phyloP scores from a whole-genome alignment of 2,329 filamentous ascomycete species.

The Sarocladium brachiariae region DNA sequence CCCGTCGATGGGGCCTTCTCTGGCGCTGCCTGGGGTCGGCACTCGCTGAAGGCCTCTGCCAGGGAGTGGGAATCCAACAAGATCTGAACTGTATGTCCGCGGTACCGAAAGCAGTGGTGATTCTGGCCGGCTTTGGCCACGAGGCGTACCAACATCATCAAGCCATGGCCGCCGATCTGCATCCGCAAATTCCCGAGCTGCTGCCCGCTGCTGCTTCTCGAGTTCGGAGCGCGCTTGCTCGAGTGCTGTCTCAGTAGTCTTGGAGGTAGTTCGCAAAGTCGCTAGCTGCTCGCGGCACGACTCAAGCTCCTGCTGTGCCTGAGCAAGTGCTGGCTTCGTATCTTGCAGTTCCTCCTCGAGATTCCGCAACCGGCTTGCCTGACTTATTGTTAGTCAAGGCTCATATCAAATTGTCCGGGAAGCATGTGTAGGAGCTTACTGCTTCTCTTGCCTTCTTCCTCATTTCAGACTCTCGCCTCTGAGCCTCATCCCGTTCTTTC shows the following conservation, averaged over 20 bases:
- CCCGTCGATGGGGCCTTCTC: constrained; percentile 31
- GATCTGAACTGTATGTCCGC: constrained; percentile 48
- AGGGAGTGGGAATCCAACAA: constrained; percentile 38
- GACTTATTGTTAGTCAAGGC: constrained; percentile 14
- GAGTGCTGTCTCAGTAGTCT: constrained; percentile 59
- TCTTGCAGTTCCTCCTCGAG: constrained; percentile 80
- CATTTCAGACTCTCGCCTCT: constrained; percentile 77
- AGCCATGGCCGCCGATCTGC: constrained; percentile 42
- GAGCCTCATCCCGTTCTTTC: constrained; percentile 83
- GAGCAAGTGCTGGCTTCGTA: constrained; percentile 55
- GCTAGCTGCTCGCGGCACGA: constrained; percentile 53
- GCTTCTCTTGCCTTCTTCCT: constrained; percentile 83
- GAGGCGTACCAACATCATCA: constrained; percentile 40
- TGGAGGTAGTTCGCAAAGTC: constrained; percentile 55
- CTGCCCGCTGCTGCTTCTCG: constrained; percentile 37
- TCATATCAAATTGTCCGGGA: neutral
- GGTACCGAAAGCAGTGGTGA: constrained; percentile 46
- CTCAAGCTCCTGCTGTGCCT: constrained; percentile 56
- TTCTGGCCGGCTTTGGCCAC: constrained; percentile 43
- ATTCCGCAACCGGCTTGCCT: constrained; percentile 59
- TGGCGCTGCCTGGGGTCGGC: constrained; percentile 38
- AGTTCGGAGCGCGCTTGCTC: constrained; percentile 45
- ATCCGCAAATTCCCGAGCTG: constrained; percentile 26
- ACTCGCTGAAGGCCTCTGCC: constrained; percentile 23
- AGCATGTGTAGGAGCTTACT: constrained; percentile 42